Evolutionary conservation across 2,329 filamentous ascomycete species (phyloP).

Genomic region (Ophiocordyceps australis): DNA sequence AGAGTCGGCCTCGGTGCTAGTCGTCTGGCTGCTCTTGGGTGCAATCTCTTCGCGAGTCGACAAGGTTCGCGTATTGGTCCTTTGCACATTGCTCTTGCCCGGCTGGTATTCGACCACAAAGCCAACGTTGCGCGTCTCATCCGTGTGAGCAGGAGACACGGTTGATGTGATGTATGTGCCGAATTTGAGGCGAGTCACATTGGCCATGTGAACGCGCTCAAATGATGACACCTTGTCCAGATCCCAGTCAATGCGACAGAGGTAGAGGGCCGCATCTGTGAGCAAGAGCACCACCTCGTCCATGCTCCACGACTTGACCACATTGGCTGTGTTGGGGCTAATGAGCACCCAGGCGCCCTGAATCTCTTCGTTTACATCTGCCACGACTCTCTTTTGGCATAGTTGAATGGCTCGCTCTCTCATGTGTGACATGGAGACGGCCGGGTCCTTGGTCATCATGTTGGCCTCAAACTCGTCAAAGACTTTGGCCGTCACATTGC

Average conservation of each 20-base stretch:
- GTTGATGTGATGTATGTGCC: constrained; percentile 88
- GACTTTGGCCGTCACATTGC: constrained; percentile 66
- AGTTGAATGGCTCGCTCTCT: constrained; percentile 81
- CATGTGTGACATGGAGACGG: constrained; percentile 68
- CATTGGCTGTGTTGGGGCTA: constrained; percentile 55
- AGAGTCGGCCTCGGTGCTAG: constrained; percentile 7
- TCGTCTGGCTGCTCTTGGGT: constrained; percentile 3
- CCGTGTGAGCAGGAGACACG: constrained; percentile 56
- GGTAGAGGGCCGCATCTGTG: constrained; percentile 71
- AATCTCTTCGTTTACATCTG: constrained; percentile 68
- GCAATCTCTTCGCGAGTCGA: constrained; percentile 26
- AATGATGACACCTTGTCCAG: constrained; percentile 89
- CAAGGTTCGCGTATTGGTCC: constrained; percentile 75
- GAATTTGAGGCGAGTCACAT: constrained; percentile 53
- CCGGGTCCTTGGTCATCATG: constrained; percentile 86
- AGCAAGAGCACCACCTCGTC: constrained; percentile 80
- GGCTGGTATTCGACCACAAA: constrained; percentile 64
- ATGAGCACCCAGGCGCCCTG: constrained; percentile 80
- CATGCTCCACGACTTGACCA: constrained; percentile 52
- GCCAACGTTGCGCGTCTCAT: constrained; percentile 68
- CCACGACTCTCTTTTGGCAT: constrained; percentile 71
- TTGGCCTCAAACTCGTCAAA: constrained; percentile 91
- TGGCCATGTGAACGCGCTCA: constrained; percentile 63
- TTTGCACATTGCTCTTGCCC: constrained; percentile 49
- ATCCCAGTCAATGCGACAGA: constrained; percentile 86